Evolutionary conservation across 1,139 yeast genomes (phyloP).

Genomic region (Taphrina communis): DNA sequence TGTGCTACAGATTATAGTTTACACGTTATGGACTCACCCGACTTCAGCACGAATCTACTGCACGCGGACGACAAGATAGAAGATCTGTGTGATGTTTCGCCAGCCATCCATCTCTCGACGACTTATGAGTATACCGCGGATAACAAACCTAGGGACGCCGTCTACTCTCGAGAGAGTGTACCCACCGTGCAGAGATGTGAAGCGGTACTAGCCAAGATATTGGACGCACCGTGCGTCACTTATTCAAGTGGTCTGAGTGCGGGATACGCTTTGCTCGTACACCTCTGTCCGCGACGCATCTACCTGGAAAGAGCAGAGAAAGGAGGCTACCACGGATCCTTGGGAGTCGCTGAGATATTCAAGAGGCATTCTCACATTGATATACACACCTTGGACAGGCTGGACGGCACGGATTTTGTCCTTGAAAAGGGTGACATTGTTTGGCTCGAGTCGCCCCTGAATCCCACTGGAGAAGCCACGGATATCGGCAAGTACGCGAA

Average conservation of each 20-base stretch:
- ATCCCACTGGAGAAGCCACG: constrained; percentile 80
- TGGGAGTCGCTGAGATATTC: constrained; percentile 68
- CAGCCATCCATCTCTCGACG: constrained; percentile 83
- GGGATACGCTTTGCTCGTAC: constrained; percentile 73
- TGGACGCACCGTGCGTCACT: constrained; percentile 60
- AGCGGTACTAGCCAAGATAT: constrained; percentile 63
- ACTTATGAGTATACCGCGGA: constrained; percentile 71
- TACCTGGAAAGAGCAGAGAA: constrained; percentile 60
- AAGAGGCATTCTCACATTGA: constrained; percentile 66
- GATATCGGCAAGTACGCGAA: constrained; percentile 70
- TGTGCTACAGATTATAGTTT: too few relatives aligned
- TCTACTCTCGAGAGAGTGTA: constrained; percentile 75
- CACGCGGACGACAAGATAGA: constrained; percentile 66
- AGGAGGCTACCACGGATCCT: constrained; percentile 84
- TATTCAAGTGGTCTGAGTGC: constrained; percentile 84
- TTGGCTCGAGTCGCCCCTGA: constrained; percentile 89
- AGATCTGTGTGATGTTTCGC: constrained; percentile 64
- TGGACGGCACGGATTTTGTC: background rate
- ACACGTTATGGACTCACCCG: background rate
- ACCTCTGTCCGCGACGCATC: constrained; percentile 73
- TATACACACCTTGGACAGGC: constrained; percentile 19
- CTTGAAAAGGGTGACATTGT: constrained; percentile 63
- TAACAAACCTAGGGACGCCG: constrained; percentile 54
- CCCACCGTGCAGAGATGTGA: constrained; percentile 76
- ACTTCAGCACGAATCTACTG: constrained; percentile 49